A percentile compares a stretch with the other conserved stretches of the same genome.
phyloP scores from a whole-genome alignment of 2,329 filamentous ascomycete genomes.

The Colletotrichum sp. region DNA sequence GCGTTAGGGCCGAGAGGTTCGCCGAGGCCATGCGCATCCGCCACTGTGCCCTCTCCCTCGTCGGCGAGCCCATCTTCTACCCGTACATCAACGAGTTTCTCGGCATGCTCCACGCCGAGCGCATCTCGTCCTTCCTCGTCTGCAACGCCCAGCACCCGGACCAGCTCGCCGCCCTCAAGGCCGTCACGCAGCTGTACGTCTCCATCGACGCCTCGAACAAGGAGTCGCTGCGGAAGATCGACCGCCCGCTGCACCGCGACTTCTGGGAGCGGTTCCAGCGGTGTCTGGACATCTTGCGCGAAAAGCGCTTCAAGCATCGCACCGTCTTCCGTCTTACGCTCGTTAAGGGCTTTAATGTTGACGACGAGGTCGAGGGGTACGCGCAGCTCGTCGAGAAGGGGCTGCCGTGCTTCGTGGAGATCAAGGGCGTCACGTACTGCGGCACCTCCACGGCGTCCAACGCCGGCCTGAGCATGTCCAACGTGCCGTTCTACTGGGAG shows the following conservation, averaged over 20 bases:
- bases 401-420: conserved; percentile 89
- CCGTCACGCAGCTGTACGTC: conserved; percentile 94
- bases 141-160: conserved; percentile 98
- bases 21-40: conserved; percentile 91
- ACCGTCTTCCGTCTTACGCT: conserved; percentile 95
- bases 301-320: conserved; percentile 82
- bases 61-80: conserved; percentile 99
- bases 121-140: conserved; percentile 92
- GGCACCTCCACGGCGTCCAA: conserved; percentile 85
- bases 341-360: conserved; percentile 97
- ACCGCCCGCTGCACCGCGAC: conserved; percentile 90
- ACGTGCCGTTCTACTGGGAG: conserved; percentile 95
- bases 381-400: conserved; percentile 86
- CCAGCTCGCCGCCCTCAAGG: conserved; percentile 79
- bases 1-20: conserved; percentile 89
- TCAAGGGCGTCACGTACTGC: conserved; percentile 97
- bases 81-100: conserved; percentile 96
- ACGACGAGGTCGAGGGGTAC: conserved; percentile 90
- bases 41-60: conserved; percentile 89
- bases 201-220: conserved; percentile 94
- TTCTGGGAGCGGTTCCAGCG: conserved; percentile 97
- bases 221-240: conserved; percentile 86
- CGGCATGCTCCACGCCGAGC: conserved; percentile 79
- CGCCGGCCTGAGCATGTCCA: conserved; percentile 93
- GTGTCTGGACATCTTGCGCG: conserved; percentile 87